Evolutionary conservation across 1,284 basidiomycete species (phyloP).

Genomic region (Papiliotrema laurentii): DNA sequence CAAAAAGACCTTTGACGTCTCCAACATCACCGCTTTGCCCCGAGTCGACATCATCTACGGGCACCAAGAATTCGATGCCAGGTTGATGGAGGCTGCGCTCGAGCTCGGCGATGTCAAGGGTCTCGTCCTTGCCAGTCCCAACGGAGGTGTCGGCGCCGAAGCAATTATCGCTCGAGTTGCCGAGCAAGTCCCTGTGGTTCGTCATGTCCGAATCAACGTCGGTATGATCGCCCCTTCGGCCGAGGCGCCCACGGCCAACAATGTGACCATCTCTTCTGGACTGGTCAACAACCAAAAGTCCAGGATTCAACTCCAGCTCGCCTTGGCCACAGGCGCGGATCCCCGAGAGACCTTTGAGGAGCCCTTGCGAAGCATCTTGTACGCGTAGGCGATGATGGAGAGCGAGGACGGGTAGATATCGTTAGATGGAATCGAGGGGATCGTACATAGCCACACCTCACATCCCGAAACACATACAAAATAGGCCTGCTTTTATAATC

Average conservation of each 20-base stretch:
- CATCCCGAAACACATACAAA: too few relatives aligned
- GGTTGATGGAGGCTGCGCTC: constrained; percentile 9
- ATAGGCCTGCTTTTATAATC: too few relatives aligned
- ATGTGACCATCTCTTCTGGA: constrained; percentile 10
- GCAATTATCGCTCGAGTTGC: constrained; percentile 12
- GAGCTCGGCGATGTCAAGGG: constrained; percentile 15
- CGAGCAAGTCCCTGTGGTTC: constrained; percentile 13
- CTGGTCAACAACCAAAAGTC: constrained; percentile 11
- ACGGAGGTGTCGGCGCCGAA: constrained; percentile 25
- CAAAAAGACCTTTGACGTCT: constrained; percentile 19
- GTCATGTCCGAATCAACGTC: constrained; percentile 19
- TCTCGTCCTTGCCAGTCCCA: constrained; percentile 19
- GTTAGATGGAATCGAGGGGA: too few relatives aligned
- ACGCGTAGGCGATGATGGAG: too few relatives aligned
- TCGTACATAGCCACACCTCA: too few relatives aligned
- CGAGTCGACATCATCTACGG: constrained; percentile 30
- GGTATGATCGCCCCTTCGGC: constrained; percentile 16
- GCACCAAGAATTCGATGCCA: constrained; percentile 13
- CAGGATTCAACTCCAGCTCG: constrained; percentile 2
- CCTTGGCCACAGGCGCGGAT: constrained; percentile 1
- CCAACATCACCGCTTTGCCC: constrained; percentile 11
- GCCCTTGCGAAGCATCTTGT: too few relatives aligned
- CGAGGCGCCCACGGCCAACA: background rate
- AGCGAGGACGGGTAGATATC: too few relatives aligned
- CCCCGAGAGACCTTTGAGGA: constrained; percentile 7